Percentiles rank a stretch among this genome's conserved stretches.
phyloP scores from a whole-genome alignment of 345 rosid species.

The Psidium friedrichsthalianum region DNA sequence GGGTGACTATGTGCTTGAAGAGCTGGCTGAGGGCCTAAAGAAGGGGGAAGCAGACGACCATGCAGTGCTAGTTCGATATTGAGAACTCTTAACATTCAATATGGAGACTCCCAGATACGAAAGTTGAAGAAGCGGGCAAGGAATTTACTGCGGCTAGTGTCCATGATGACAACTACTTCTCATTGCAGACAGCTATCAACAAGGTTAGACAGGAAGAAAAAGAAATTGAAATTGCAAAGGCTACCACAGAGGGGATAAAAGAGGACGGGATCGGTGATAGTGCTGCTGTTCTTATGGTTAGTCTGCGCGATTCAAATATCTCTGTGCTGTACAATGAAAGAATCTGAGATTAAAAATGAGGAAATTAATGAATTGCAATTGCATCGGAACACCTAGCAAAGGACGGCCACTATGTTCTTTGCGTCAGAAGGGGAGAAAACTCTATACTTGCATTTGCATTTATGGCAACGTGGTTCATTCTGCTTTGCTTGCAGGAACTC shows the following conservation, averaged over 20 bases:
- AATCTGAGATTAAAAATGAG: neutral
- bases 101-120: slow-evolving; percentile 11
- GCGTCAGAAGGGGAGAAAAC: neutral
- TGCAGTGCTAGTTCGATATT: slow-evolving; percentile 70
- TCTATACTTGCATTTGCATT: neutral
- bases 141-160: slow-evolving; percentile 4
- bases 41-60: slow-evolving; percentile 21
- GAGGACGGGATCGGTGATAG: slow-evolving; percentile 76
- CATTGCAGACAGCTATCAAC: slow-evolving; percentile 44
- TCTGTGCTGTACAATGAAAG: neutral
- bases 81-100: slow-evolving; percentile 39
- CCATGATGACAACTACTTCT: slow-evolving; percentile 14
- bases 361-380: neutral
- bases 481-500: slow-evolving; percentile 43
- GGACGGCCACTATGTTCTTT: neutral
- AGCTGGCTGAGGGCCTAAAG: slow-evolving; percentile 62
- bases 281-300: slow-evolving; percentile 50
- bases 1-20: slow-evolving; percentile 75
- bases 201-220: slow-evolving; percentile 55
- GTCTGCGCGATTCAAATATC: neutral
- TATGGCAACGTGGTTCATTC: neutral
- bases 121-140: slow-evolving; percentile 17
- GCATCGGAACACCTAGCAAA: neutral
- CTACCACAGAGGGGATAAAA: slow-evolving; percentile 43
- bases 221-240: slow-evolving; percentile 49